Base-by-base conservation (phyloP, 352 stramenopile genomes). In the Phytophthora lateralis region DNA sequence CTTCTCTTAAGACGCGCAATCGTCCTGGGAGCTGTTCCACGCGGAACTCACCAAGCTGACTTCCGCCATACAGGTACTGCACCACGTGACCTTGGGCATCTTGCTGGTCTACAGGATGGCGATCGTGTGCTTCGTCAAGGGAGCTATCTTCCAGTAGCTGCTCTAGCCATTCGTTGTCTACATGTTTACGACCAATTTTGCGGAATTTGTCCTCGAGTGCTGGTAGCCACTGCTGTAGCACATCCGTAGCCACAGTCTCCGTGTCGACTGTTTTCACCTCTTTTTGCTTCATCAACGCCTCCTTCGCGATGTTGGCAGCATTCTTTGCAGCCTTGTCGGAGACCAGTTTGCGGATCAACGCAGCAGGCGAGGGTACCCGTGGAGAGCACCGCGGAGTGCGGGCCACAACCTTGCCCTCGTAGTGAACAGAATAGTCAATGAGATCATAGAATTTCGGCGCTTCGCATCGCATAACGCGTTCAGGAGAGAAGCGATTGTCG, bases 1-100 rank as follows among this genome's bases (percentile, higher is more conserved):
- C 71, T 35, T 88, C 75, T 24, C 80, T 72, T 51, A 75, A 89
- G 44, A 90, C 76, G 12, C 82, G 78, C 59, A 88, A 73, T 37
- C 75, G 55, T 7, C 73, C 69, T 27, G 81, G 74, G 37, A 79
- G 53, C 35, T 91, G 82, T 34, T 93, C 79, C 20, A 95, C 60
- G 26, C 76, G 69, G 52, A 93, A 92, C 18, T 84, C 56, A 18
- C 86, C 86, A 9, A 92, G 74, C 24, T 65, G 54, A 9, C 55
- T 71, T 5, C 82, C 83, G 27, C 85, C 83, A 63, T 88, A 76
- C 30, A 92, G 50, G 24, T 69, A 76, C 56, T 80, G 67, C 18
- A 69, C 63, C 24, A 52, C 47, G 48, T 59, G 45, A 60, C 41
- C 46, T 51, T 55, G 46, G 10, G 30, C 21, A 26, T 66, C 44